Base-by-base conservation (phyloP, 1,284 basidiomycete genomes). In the Tylopilus sp. region DNA sequence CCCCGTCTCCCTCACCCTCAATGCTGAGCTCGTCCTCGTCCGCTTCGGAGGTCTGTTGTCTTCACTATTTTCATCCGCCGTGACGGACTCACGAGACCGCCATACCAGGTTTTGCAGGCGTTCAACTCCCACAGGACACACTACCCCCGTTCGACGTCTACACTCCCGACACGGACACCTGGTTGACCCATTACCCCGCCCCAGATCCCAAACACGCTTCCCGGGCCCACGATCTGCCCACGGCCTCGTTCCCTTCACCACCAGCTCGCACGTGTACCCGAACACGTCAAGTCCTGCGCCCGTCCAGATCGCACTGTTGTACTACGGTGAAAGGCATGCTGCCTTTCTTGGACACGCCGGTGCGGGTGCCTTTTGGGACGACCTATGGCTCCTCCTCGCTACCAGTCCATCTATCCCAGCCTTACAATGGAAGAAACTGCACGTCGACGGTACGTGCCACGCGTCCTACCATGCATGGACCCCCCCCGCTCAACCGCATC, bases 1-100 rank as follows among this genome's bases (percentile, higher is more conserved):
- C 62, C 76, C 86, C 30, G 84, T 90, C 6, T 78, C 79, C 6
- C 75, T 89, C 2, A 86, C 87, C 0, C 68, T 63, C 55, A 2
- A 71, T 71, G 30, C 30, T 3, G 63, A 55, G 21, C 44, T 36
- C 21, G 51, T 63, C 6, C 51, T 64, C 29, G 21, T 62, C 19
- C 57, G 61, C 8, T 66, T 62, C 23, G 60, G 57, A 35, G 60
- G 63, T 62, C 28, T 0, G 48, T n/a, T n/a, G n/a, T n/a, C n/a
- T n/a, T n/a, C n/a, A n/a, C n/a, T n/a, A n/a, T n/a, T n/a, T n/a
- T n/a, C n/a, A n/a, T n/a, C n/a, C n/a, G n/a, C n/a, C n/a, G n/a
- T n/a, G n/a, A n/a, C n/a, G n/a, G 2, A 12, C 26, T 40, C 35
- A 44, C 18, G 0, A 19, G 1, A 8, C n/a, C 2, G 8, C 1